A percentile compares a stretch with the other conserved stretches of the same genome.
Conservation (phyloP, 805 yeast species). For the Debaryomyces maramus region DNA sequence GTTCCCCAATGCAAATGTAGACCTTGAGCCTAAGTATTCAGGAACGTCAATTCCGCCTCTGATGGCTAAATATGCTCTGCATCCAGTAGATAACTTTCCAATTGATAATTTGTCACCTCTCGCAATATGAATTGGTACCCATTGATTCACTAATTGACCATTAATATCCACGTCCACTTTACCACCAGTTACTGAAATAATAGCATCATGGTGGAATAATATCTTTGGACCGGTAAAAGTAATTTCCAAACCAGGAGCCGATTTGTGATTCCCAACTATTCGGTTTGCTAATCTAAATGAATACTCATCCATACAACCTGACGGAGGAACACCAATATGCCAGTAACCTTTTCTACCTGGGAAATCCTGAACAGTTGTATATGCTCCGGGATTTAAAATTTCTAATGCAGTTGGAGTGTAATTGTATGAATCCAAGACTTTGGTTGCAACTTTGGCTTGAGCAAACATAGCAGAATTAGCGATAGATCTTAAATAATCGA, state of each 20-base stretch:
- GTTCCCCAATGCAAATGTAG: slow-evolving; percentile 91
- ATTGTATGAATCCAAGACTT: slow-evolving; percentile 77
- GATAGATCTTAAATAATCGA: slow-evolving; percentile 84
- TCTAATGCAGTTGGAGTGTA: slow-evolving; percentile 86
- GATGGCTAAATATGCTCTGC: slow-evolving; percentile 86
- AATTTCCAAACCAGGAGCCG: slow-evolving; percentile 87
- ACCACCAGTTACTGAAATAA: slow-evolving; percentile 89
- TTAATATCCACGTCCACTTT: slow-evolving; percentile 64
- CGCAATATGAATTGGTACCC: slow-evolving; percentile 69
- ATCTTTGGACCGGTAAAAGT: slow-evolving; percentile 87
- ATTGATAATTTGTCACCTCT: slow-evolving; percentile 77
- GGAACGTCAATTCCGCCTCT: slow-evolving; percentile 94
- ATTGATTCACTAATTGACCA: slow-evolving; percentile 55
- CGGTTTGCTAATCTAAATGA: slow-evolving; percentile 88
- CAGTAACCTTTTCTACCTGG: slow-evolving; percentile 91
- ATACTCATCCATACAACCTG: slow-evolving; percentile 96
- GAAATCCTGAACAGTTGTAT: slow-evolving; percentile 94
- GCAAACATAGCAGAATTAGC: slow-evolving; percentile 84
- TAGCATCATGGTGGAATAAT: slow-evolving; percentile 76
- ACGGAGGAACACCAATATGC: slow-evolving; percentile 96
- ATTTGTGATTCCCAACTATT: slow-evolving; percentile 80
- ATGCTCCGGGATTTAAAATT: slow-evolving; percentile 66
- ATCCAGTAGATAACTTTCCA: slow-evolving; percentile 81
- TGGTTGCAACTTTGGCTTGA: slow-evolving; percentile 81
- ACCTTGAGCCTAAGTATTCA: slow-evolving; percentile 92